Evolutionary conservation across 2,329 filamentous ascomycete genomes (phyloP).

Genomic region (Cercospora beticola): DNA sequence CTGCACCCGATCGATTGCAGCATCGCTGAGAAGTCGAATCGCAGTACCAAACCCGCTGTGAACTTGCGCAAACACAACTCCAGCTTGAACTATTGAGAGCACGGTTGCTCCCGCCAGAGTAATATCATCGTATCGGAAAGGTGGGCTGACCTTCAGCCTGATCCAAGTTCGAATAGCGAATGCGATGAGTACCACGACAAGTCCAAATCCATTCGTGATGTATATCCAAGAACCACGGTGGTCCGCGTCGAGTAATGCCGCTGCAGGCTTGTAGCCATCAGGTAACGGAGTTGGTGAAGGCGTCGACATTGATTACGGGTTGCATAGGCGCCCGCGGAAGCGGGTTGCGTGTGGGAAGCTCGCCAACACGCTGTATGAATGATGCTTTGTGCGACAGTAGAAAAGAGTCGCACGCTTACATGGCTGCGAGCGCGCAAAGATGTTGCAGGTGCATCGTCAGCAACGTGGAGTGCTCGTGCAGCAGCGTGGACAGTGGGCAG

Average conservation of each 20-base stretch:
- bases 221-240: constrained; percentile 45
- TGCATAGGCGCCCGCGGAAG: background rate
- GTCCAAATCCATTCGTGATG: constrained; percentile 41
- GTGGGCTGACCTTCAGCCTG: constrained; percentile 35
- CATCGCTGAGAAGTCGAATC: constrained; percentile 26
- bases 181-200: constrained; percentile 43
- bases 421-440: background rate
- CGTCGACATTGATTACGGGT: constrained; percentile 3
- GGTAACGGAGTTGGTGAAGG: constrained; percentile 5
- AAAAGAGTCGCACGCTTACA: background rate
- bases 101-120: constrained; percentile 38
- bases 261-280: constrained; percentile 18
- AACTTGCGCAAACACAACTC: constrained; percentile 42
- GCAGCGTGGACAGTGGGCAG: background rate
- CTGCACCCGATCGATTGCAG: constrained; percentile 33
- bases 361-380: background rate
- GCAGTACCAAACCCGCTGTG: constrained; percentile 44
- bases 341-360: background rate
- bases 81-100: constrained; percentile 41
- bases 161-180: constrained; percentile 45
- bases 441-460: background rate
- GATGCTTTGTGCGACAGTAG: background rate
- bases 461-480: background rate
- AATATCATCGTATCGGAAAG: constrained; percentile 40
- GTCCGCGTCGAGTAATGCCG: constrained; percentile 16